These are phyloP conservation scores for Bassia scoparia DNA, from an alignment of 148 eudicot species.

Conservation along the genomic window DNA sequence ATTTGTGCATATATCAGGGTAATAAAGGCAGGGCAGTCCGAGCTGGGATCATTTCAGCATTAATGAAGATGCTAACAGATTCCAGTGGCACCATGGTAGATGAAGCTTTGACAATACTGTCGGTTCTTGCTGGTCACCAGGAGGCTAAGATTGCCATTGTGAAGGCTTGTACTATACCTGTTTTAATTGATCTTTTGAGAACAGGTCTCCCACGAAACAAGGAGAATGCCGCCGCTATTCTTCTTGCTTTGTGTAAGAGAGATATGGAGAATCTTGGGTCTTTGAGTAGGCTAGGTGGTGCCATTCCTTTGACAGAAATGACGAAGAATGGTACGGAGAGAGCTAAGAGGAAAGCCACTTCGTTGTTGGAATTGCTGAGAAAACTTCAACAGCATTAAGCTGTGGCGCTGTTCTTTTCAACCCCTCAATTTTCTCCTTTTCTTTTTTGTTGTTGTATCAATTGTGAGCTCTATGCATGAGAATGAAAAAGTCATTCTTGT, in stretches of 20 bases:
- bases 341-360: slow-evolving; percentile 81
- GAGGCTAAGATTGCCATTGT: slow-evolving; percentile 71
- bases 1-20: slow-evolving; percentile 81
- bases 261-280: slow-evolving; percentile 60
- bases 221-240: slow-evolving; percentile 76
- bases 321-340: slow-evolving; percentile 71
- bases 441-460: slow-evolving; percentile 12
- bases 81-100: slow-evolving; percentile 62
- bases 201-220: slow-evolving; percentile 66
- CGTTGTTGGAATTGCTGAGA: slow-evolving; percentile 68
- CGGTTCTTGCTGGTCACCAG: slow-evolving; percentile 77
- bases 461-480: slow-evolving; percentile 35
- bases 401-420: slow-evolving; percentile 7
- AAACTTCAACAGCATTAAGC: slow-evolving; percentile 39
- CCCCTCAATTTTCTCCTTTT: background rate
- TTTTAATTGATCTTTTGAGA: slow-evolving; percentile 65
- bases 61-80: slow-evolving; percentile 68
- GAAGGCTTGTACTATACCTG: slow-evolving; percentile 63
- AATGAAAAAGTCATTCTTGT: slow-evolving; percentile 35
- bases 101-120: slow-evolving; percentile 78
- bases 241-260: slow-evolving; percentile 81
- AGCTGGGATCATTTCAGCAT: slow-evolving; percentile 67
- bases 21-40: slow-evolving; percentile 83
- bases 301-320: slow-evolving; percentile 56
- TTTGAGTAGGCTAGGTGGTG: slow-evolving; percentile 70